Percentiles rank a stretch among this genome's conserved stretches.
Evolutionary conservation across 805 yeast genomes (phyloP).

Genomic region (Cyberlindnera americana): DNA sequence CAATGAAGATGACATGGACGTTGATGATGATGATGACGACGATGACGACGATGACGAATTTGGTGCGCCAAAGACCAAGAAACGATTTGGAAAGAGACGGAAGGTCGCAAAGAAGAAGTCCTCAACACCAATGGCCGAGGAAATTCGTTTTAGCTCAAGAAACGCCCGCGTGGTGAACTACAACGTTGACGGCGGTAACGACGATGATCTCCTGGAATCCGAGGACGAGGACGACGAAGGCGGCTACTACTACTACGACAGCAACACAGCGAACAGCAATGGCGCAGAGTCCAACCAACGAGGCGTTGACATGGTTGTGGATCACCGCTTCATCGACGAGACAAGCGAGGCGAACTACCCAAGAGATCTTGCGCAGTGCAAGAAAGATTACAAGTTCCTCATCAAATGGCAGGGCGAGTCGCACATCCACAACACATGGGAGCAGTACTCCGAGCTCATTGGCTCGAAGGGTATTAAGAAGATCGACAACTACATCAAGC

Average conservation of each 20-base stretch:
- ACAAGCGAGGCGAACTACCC: slow-evolving; percentile 29
- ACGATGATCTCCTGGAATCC: slow-evolving; percentile 38
- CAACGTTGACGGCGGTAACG: slow-evolving; percentile 60
- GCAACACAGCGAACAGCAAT: slow-evolving; percentile 13
- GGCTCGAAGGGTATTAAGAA: slow-evolving; percentile 72
- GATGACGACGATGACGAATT: slow-evolving; percentile 39
- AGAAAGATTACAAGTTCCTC: slow-evolving; percentile 53
- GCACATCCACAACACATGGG: slow-evolving; percentile 96
- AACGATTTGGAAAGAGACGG: slow-evolving; percentile 23
- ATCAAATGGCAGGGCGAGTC: slow-evolving; percentile 87
- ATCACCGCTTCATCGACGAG: slow-evolving; percentile 45
- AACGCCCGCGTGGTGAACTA: slow-evolving; percentile 65
- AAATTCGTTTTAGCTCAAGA: slow-evolving; percentile 76
- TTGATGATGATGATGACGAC: slow-evolving; percentile 29
- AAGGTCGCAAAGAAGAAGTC: slow-evolving; percentile 21
- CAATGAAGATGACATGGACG: slow-evolving; percentile 22
- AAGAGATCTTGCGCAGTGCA: slow-evolving; percentile 48
- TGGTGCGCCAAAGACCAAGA: slow-evolving; percentile 30
- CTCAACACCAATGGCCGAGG: slow-evolving; percentile 31
- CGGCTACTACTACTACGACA: slow-evolving; percentile 22
- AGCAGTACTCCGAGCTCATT: slow-evolving; percentile 47
- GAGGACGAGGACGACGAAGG: slow-evolving; percentile 24
- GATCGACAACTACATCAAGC: slow-evolving; percentile 86
- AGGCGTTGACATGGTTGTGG: slow-evolving; percentile 48
- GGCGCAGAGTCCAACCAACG: slow-evolving; percentile 27